Base-by-base conservation (phyloP, 441 rosid species). In the Geranium incanum region DNA sequence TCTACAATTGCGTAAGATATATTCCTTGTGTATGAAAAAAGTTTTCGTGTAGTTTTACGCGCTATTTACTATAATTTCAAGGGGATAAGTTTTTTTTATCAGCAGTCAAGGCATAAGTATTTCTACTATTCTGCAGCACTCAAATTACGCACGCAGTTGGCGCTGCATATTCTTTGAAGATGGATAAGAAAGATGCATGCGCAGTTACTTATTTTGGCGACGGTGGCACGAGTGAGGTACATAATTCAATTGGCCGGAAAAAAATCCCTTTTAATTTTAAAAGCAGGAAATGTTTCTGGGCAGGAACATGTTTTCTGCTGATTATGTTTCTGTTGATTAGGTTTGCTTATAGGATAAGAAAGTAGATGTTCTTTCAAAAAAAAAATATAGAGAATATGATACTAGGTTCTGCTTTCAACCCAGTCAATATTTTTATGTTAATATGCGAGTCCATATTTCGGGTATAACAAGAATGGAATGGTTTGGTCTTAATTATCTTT, bases 141-240 rank as follows among this genome's bases (percentile, higher is more conserved):
- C 55, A 48, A 8, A 48, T 48, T 48, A 48, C n/a, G 1, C 55
- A 48, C 55, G 55, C 55, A 12, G 55, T 48, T 48, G 55, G 55
- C n/a, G 55, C 55, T 48, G 55, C 55, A 11, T 48, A 48, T 48
- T 48, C 55, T 48, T 13, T 48, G 15, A 48, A 48, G 16, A 48
- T 48, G 55, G 55, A 48, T 48, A 12, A 48, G 55, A 48, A 48
- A 48, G 55, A 48, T 12, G 55, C 55, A 9, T 12, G 55, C 1
- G 55, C 55, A 7, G 55, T 48, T 12, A 48, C 55, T 48, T 48
- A 48, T 12, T 48, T 48, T 48, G 55, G 55, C 15, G 55, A 48
- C n/a, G 55, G 55, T 48, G 55, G 55, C 55, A 48, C 55, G 9
- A 48, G 55, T 48, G 55, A 48, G 55, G 55, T 48, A 48, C 55